Conservation (phyloP, 331 rosid species). For the Quercus lobata region DNA sequence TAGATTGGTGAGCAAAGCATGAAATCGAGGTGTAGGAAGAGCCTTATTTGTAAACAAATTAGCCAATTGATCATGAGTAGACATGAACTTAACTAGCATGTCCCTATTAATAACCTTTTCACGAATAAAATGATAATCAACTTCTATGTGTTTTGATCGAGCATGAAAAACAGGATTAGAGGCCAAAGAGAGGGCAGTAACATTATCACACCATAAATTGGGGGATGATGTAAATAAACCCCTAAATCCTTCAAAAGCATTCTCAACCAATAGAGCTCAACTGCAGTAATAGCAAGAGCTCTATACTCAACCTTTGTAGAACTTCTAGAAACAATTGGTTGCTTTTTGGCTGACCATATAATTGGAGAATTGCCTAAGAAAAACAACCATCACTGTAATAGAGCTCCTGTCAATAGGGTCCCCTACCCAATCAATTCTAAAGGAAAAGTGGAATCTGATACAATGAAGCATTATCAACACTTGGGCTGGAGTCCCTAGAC, state of each 20-base stretch:
- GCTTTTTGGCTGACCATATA: background rate
- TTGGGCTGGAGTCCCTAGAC: too few relatives aligned
- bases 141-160: background rate
- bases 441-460: too few relatives aligned
- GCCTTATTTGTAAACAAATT: too few relatives aligned
- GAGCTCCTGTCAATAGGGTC: background rate
- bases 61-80: too few relatives aligned
- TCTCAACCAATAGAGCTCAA: background rate
- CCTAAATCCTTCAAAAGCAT: background rate
- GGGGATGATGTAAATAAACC: background rate
- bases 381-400: background rate
- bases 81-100: too few relatives aligned
- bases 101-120: too few relatives aligned
- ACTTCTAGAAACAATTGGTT: background rate
- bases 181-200: background rate
- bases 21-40: too few relatives aligned
- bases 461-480: too few relatives aligned
- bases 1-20: too few relatives aligned
- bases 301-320: background rate
- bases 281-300: background rate
- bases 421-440: background rate
- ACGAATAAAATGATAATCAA: background rate
- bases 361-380: background rate
- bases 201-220: background rate
- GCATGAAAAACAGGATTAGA: background rate